Evolutionary conservation across 2,329 filamentous ascomycete genomes (phyloP).

Genomic region (Colletotrichum sp.): DNA sequence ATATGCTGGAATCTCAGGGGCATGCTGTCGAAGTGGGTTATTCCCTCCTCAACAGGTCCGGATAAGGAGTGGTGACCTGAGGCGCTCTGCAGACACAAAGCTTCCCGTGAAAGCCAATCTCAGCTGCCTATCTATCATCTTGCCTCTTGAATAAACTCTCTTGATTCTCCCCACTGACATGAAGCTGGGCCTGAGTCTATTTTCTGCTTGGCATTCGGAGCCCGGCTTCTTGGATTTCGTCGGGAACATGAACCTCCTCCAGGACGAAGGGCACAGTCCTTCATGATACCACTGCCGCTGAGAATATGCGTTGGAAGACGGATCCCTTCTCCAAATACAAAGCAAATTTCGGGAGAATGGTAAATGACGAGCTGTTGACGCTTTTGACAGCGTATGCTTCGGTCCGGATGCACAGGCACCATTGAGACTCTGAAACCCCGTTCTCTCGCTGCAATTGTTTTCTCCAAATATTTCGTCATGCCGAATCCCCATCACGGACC

Average conservation of each 20-base stretch:
- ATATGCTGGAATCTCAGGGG: neutral
- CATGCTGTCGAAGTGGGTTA: neutral
- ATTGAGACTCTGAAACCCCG: neutral
- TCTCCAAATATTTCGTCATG: neutral
- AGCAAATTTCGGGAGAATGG: neutral
- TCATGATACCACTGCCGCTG: neutral
- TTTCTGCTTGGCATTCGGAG: neutral
- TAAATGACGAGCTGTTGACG: neutral
- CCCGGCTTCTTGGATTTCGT: neutral
- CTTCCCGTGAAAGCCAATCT: neutral
- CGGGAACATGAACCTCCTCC: neutral
- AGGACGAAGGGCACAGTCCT: neutral
- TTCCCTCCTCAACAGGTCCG: neutral
- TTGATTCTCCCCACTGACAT: neutral
- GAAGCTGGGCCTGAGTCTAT: neutral
- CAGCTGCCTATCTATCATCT: neutral
- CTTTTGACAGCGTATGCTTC: neutral
- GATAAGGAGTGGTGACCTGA: neutral
- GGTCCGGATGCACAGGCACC: neutral
- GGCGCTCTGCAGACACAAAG: neutral
- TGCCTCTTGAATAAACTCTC: neutral
- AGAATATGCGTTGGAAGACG: neutral
- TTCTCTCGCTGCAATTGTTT: neutral
- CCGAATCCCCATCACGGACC: neutral
- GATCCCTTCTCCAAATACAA: neutral